phyloP scores from a whole-genome alignment of 139 green algal genomes.

The Coelastrella sp. region DNA sequence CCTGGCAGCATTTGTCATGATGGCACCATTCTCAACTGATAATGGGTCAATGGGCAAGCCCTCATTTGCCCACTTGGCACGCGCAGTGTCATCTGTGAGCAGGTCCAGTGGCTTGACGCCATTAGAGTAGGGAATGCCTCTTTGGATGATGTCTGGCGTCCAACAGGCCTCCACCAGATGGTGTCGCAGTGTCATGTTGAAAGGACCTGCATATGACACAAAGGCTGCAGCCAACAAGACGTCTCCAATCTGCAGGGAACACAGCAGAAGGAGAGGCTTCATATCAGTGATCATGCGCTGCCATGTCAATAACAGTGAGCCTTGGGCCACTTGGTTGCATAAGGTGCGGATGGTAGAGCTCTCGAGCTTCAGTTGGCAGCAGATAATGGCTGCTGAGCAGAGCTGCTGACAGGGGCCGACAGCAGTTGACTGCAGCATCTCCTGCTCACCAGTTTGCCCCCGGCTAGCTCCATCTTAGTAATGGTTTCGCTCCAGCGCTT shows the following conservation, averaged over 20 bases:
- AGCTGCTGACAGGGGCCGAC: too few species aligned
- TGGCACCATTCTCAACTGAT: slow-evolving; percentile 91
- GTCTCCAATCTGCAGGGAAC: slow-evolving; percentile 76
- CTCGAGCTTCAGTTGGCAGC: too few species aligned
- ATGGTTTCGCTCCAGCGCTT: slow-evolving; percentile 89
- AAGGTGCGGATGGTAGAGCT: too few species aligned
- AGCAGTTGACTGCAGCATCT: too few species aligned
- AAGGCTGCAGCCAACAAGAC: slow-evolving; percentile 86
- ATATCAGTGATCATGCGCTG: neutral
- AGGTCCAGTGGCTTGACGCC: slow-evolving; percentile 69
- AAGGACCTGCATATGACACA: slow-evolving; percentile 89
- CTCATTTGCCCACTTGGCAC: slow-evolving; percentile 87
- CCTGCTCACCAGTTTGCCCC: slow-evolving; percentile 60
- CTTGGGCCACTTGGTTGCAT: too few species aligned
- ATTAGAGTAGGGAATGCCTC: slow-evolving; percentile 76
- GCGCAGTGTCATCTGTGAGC: slow-evolving; percentile 74
- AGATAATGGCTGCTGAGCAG: too few species aligned
- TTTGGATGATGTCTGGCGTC: slow-evolving; percentile 80
- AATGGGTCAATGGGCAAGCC: slow-evolving; percentile 87
- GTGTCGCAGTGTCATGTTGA: slow-evolving; percentile 84
- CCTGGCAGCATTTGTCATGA: slow-evolving; percentile 80
- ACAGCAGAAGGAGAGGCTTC: neutral
- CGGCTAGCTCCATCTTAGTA: slow-evolving; percentile 67
- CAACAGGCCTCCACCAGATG: slow-evolving; percentile 81
- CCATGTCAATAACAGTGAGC: neutral